Evolutionary conservation across 1,284 basidiomycete species (phyloP).

Genomic region (Ustilago shanxiensis): DNA sequence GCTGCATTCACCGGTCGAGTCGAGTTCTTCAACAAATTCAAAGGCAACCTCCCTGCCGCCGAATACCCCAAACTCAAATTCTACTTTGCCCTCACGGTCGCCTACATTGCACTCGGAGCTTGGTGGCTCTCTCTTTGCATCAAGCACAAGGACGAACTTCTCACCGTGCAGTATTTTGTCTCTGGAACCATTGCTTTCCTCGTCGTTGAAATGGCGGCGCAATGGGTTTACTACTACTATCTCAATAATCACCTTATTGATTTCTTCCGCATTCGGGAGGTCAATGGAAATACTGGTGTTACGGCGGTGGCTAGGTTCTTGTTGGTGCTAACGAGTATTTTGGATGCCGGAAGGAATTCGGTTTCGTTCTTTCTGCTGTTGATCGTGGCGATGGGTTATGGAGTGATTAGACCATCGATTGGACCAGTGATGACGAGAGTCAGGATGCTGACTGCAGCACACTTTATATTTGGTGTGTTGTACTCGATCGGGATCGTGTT

Average conservation of each 20-base stretch:
- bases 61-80: conserved; percentile 99
- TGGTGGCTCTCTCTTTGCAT: conserved; percentile 89
- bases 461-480: conserved; percentile 90
- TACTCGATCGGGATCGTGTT: conserved; percentile 71
- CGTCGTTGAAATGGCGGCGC: conserved; percentile 90
- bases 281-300: conserved; percentile 46
- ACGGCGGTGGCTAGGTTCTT: conserved; percentile 61
- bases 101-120: conserved; percentile 79
- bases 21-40: conserved; percentile 87
- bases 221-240: conserved; percentile 63
- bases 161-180: conserved; percentile 82
- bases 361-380: conserved; percentile 94
- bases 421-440: conserved; percentile 84
- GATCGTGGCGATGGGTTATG: conserved; percentile 76
- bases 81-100: conserved; percentile 84
- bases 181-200: conserved; percentile 90
- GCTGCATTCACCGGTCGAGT: conserved; percentile 86
- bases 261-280: conserved; percentile 56
- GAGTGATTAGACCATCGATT: conserved; percentile 76
- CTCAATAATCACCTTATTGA: conserved; percentile 64
- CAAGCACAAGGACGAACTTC: conserved; percentile 79
- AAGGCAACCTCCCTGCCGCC: conserved; percentile 87
- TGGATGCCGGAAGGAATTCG: conserved; percentile 93
- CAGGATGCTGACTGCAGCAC: conserved; percentile 80
- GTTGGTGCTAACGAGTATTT: conserved; percentile 72